A percentile compares a stretch with the other conserved stretches of the same genome.
phyloP scores from a whole-genome alignment of 2,329 filamentous ascomycete species.

The Aspergillus luchuensis region DNA sequence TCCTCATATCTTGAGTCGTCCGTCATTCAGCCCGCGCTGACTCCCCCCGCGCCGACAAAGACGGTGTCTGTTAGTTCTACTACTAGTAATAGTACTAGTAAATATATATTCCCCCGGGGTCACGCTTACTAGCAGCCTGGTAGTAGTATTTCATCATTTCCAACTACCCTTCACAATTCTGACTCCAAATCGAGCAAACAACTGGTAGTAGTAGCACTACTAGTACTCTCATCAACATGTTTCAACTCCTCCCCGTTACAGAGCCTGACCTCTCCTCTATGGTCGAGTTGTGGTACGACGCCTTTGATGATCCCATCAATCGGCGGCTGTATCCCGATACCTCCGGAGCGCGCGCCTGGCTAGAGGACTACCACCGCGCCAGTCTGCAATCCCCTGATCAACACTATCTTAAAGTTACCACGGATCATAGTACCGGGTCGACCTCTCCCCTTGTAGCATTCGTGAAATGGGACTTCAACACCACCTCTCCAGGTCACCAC shows the following conservation, averaged over 20 bases:
- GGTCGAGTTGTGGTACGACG: neutral
- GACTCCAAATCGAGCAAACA: too few relatives aligned
- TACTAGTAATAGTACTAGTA: too few relatives aligned
- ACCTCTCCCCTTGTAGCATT: neutral
- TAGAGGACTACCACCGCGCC: neutral
- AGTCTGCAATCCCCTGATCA: neutral
- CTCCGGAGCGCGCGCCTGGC: neutral
- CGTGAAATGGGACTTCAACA: slow-evolving; percentile 4
- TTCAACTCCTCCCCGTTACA: neutral
- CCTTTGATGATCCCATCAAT: neutral
- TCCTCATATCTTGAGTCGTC: too few relatives aligned
- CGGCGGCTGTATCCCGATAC: neutral
- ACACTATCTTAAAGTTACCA: neutral
- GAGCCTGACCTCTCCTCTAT: neutral
- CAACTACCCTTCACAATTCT: too few relatives aligned
- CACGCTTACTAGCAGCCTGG: too few relatives aligned
- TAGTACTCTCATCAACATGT: neutral
- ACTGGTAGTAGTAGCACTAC: too few relatives aligned
- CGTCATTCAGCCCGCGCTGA: too few relatives aligned
- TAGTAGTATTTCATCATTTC: too few relatives aligned
- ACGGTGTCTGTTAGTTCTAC: too few relatives aligned
- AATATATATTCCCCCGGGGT: too few relatives aligned
- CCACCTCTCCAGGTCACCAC: neutral
- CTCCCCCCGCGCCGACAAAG: too few relatives aligned
- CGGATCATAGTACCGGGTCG: neutral